These are phyloP conservation scores for Dimocarpus longan DNA, from an alignment of 345 rosid species.

Conservation along the genomic window DNA sequence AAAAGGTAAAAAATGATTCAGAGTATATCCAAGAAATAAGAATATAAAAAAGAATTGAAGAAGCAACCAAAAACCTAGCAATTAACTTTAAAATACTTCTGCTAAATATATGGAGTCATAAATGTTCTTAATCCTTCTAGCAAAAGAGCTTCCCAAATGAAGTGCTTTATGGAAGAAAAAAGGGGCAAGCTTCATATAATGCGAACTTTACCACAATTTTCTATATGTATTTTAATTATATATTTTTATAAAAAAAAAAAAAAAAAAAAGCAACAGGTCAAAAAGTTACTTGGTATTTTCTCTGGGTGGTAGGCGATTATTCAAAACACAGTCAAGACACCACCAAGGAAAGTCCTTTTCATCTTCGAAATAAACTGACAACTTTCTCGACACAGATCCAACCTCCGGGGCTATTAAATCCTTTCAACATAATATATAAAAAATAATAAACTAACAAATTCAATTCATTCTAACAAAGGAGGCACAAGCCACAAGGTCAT, in stretches of 20 bases:
- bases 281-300: constrained; percentile 83
- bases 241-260: no score
- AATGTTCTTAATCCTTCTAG: background rate
- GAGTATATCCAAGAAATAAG: constrained; percentile 6
- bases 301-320: constrained; percentile 88
- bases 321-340: constrained; percentile 90
- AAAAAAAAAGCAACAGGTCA: constrained; percentile 13
- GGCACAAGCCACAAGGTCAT: background rate
- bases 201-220: constrained; percentile 1
- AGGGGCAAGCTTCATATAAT: background rate
- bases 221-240: constrained; percentile 2
- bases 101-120: background rate
- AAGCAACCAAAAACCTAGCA: background rate
- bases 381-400: background rate
- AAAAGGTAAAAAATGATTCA: background rate
- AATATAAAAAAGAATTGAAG: background rate
- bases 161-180: background rate
- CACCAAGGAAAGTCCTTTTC: constrained; percentile 97
- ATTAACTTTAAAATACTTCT: background rate
- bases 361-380: constrained; percentile 49
- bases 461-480: background rate
- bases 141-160: background rate
- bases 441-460: background rate
- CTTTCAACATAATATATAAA: background rate
- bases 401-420: background rate